Conservation (phyloP, 1,139 yeast species). For the Saccharomyces hybrid region DNA sequence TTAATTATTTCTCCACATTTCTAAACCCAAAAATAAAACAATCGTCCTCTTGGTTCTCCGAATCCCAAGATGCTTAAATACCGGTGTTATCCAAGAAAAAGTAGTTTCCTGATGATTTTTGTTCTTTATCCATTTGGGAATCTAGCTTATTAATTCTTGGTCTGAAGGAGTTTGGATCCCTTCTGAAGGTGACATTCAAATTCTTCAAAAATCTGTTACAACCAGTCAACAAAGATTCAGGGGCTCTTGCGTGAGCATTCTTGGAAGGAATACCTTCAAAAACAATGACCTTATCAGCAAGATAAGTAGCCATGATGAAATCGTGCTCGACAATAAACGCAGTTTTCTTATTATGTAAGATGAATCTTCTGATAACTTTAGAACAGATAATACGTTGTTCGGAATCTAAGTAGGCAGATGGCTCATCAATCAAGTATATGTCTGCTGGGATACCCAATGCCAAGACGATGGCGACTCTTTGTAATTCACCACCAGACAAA, state of each 20-base stretch:
- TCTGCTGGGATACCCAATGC: slow-evolving; percentile 94
- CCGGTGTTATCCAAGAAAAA: slow-evolving; percentile 77
- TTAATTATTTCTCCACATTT: neutral
- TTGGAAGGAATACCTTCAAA: slow-evolving; percentile 92
- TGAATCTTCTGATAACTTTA: slow-evolving; percentile 93
- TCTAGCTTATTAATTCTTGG: slow-evolving; percentile 97
- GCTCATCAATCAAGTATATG: slow-evolving; percentile 94
- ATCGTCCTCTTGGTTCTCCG: neutral
- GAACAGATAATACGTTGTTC: slow-evolving; percentile 99
- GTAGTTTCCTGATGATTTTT: slow-evolving; percentile 82
- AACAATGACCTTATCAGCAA: slow-evolving; percentile 97
- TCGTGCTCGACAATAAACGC: slow-evolving; percentile 99
- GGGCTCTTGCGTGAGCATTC: slow-evolving; percentile 73
- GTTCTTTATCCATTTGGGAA: slow-evolving; percentile 98
- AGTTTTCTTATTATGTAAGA: slow-evolving; percentile 92
- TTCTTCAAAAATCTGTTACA: slow-evolving; percentile 96
- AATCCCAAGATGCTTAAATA: slow-evolving; percentile 21
- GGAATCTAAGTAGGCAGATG: slow-evolving; percentile 96
- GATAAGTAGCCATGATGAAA: slow-evolving; percentile 98
- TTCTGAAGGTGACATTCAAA: slow-evolving; percentile 95
- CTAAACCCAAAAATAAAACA: neutral
- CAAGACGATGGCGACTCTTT: slow-evolving; percentile 95
- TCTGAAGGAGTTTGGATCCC: slow-evolving; percentile 96
- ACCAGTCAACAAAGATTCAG: slow-evolving; percentile 91
- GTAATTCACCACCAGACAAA: slow-evolving; percentile 98